Conservation (phyloP, 495 filamentous ascomycete genomes). For the Aspergillus biplanus region DNA sequence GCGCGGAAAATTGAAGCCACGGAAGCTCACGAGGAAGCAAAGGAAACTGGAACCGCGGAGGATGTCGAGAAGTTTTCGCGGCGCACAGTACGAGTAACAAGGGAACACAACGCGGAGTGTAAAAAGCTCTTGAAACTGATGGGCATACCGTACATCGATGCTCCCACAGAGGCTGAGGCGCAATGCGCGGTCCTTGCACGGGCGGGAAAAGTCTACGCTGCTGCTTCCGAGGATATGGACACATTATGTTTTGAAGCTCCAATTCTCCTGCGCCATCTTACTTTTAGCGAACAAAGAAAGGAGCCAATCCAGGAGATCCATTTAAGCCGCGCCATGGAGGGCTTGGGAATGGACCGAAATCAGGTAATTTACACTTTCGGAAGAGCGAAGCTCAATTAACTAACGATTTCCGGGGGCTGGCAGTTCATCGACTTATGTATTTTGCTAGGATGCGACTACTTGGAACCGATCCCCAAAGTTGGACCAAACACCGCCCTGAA, state of each 20-base stretch:
- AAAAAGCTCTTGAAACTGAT: slow-evolving; percentile 88
- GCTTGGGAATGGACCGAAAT: slow-evolving; percentile 80
- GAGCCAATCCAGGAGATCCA: slow-evolving; percentile 97
- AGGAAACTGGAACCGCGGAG: slow-evolving; percentile 95
- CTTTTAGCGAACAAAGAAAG: slow-evolving; percentile 95
- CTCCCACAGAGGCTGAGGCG: slow-evolving; percentile 95
- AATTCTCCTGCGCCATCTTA: slow-evolving; percentile 88
- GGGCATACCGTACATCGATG: slow-evolving; percentile 94
- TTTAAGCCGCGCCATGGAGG: slow-evolving; percentile 79
- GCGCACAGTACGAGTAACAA: slow-evolving; percentile 90
- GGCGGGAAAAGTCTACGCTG: slow-evolving; percentile 94
- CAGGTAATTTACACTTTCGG: slow-evolving; percentile 56
- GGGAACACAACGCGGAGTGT: slow-evolving; percentile 94
- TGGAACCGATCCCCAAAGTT: slow-evolving; percentile 93
- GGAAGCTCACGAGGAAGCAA: slow-evolving; percentile 89
- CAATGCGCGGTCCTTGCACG: slow-evolving; percentile 91
- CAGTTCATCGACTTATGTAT: slow-evolving; percentile 98
- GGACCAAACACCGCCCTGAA: slow-evolving; percentile 90
- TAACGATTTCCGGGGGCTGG: slow-evolving; percentile 13
- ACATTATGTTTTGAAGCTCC: slow-evolving; percentile 94
- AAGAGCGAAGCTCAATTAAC: not conserved
- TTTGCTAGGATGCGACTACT: slow-evolving; percentile 95
- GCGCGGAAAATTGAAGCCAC: slow-evolving; percentile 87
- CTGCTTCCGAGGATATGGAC: slow-evolving; percentile 98
- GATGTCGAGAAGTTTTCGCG: slow-evolving; percentile 98